These are phyloP conservation scores for Sphagnum magellanicum DNA, from an alignment of 228 moss, liverwort and hornwort species.

Conservation along the genomic window DNA sequence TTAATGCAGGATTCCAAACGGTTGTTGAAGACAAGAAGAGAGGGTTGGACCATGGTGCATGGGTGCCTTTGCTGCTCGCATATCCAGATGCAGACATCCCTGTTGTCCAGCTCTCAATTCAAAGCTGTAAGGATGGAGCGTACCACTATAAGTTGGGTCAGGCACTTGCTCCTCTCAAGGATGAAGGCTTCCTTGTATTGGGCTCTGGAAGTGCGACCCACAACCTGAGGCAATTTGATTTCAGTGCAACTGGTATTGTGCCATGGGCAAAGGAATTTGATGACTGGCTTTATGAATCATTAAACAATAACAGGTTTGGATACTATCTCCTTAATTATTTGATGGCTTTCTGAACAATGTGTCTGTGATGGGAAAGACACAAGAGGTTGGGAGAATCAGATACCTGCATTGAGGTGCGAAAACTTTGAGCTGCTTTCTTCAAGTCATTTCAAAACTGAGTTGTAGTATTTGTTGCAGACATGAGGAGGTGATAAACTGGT, in stretches of 20 bases:
- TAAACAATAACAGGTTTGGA: constrained; percentile 48
- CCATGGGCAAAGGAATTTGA: constrained; percentile 62
- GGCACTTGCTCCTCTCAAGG: constrained; percentile 64
- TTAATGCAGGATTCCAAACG: constrained; percentile 54
- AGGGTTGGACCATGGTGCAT: constrained; percentile 89
- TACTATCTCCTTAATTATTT: not conserved
- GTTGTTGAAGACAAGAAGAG: constrained; percentile 50
- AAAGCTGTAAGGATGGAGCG: constrained; percentile 36
- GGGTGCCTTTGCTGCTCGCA: constrained; percentile 68
- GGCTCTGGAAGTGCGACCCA: constrained; percentile 77
- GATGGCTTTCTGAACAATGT: not conserved
- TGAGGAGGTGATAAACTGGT: constrained; percentile 53
- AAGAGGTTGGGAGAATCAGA: not conserved
- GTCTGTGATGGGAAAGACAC: not conserved
- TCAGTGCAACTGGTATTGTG: not conserved
- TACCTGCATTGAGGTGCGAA: too few relatives aligned
- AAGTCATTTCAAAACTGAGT: too few relatives aligned
- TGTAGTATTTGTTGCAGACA: constrained; percentile 24
- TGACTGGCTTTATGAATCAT: constrained; percentile 54
- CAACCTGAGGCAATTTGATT: constrained; percentile 24
- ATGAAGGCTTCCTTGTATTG: constrained; percentile 75
- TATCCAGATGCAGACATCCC: constrained; percentile 75
- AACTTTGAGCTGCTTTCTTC: too few relatives aligned
- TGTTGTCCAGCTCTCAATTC: constrained; percentile 70
- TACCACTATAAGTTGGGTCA: constrained; percentile 70